Percentiles rank a stretch among this genome's conserved stretches.
Evolutionary conservation across 192 early-diverging fungal species (phyloP).

Genomic region (Coemansia sp.): DNA sequence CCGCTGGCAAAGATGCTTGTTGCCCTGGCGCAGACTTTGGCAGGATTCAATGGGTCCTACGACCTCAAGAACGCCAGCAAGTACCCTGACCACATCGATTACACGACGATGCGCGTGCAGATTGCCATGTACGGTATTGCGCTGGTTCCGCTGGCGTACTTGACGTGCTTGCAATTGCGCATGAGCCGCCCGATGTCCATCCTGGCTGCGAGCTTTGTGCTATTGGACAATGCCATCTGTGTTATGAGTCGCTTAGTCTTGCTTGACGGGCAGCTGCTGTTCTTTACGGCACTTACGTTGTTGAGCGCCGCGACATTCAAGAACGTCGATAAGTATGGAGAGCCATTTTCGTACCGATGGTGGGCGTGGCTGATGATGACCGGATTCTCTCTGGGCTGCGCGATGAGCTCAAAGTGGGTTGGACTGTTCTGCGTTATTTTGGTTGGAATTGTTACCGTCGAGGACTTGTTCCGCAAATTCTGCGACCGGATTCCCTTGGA

Average conservation of each 20-base stretch:
- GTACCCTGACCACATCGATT: conserved; percentile 66
- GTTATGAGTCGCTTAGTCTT: conserved; percentile 72
- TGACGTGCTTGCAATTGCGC: conserved; percentile 61
- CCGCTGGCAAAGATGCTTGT: conserved; percentile 84
- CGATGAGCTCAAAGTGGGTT: conserved; percentile 87
- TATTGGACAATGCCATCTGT: conserved; percentile 68
- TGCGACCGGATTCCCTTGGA: conserved; percentile 68
- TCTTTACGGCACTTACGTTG: conserved; percentile 62
- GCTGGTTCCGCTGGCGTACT: conserved; percentile 69
- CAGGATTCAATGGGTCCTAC: conserved; percentile 68
- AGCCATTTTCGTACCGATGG: conserved; percentile 67
- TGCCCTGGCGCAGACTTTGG: conserved; percentile 62
- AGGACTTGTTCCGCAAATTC: conserved; percentile 87
- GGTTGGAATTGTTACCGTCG: conserved; percentile 85
- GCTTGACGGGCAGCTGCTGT: conserved; percentile 72
- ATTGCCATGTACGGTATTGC: conserved; percentile 65
- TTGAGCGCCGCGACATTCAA: conserved; percentile 61
- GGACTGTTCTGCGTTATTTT: conserved; percentile 90
- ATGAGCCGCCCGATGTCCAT: conserved; percentile 56
- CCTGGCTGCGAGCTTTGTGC: conserved; percentile 60
- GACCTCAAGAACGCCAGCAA: conserved; percentile 63
- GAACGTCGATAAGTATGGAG: conserved; percentile 47
- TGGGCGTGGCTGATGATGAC: conserved; percentile 64
- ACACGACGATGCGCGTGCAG: conserved; percentile 64
- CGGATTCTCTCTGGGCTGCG: conserved; percentile 68